phyloP scores from a whole-genome alignment of 257 asterid genomes.

The Primulina huaijiensis region DNA sequence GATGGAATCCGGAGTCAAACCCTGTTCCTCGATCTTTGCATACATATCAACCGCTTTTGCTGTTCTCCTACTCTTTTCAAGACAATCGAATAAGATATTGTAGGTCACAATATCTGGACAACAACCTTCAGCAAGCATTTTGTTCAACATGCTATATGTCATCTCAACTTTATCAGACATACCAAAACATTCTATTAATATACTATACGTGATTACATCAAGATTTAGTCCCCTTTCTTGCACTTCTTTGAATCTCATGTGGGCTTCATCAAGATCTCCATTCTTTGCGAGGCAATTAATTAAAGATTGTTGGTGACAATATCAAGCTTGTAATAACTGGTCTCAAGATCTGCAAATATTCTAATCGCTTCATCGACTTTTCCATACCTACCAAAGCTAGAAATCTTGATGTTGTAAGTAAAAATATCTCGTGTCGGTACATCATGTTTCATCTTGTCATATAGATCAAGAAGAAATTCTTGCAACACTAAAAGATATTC shows the following conservation, averaged over 20 bases:
- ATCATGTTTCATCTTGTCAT: conserved; percentile 70
- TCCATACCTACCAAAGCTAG: conserved; percentile 83
- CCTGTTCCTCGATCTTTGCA: conserved; percentile 75
- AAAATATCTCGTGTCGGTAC: conserved; percentile 79
- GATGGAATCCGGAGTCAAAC: conserved; percentile 78
- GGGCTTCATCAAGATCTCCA: conserved; percentile 90
- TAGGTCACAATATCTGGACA: conserved; percentile 83
- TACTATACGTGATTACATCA: conserved; percentile 89
- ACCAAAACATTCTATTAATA: conserved; percentile 91
- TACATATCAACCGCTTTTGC: conserved; percentile 84
- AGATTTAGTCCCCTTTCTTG: conserved; percentile 85
- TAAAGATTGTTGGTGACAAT: conserved; percentile 81
- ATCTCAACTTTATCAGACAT: conserved; percentile 83
- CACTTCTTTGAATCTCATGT: conserved; percentile 84
- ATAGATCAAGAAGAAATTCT: conserved; percentile 48
- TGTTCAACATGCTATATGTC: conserved; percentile 70
- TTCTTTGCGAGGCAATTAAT: conserved; percentile 87
- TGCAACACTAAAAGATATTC: too few relatives aligned
- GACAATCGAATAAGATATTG: conserved; percentile 85
- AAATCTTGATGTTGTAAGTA: conserved; percentile 82
- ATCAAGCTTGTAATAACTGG: conserved; percentile 65
- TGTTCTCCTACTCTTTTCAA: conserved; percentile 85
- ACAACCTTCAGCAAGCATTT: conserved; percentile 85
- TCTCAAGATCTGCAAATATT: conserved; percentile 86
- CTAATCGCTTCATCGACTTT: conserved; percentile 71